Evolutionary conservation across 192 early-diverging fungal species (phyloP), one percentile per base, ranked within the genome.

Genomic region (Allomyces arbusculus): DNA sequence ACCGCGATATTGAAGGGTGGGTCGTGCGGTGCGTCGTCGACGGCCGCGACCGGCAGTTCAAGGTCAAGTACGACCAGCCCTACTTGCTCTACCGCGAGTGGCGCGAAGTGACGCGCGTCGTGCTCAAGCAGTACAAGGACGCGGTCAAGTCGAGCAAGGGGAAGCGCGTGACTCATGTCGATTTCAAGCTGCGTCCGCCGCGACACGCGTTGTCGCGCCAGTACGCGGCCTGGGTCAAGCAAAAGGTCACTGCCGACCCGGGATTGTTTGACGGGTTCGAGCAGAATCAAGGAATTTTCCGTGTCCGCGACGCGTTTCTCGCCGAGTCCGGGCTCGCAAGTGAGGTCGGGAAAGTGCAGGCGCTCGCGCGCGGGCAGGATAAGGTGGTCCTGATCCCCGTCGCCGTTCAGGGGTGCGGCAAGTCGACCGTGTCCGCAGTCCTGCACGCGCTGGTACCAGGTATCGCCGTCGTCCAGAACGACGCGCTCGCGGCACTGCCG

Each of bases 11-110:
- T 23, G 95, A 98, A 72, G 95, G 95, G 16, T 92, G 91, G 70
- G 95, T 98, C 8, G 81, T 98, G 22, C 80, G 95, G 33, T 92
- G 89, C 70, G 43, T 58, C 23, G 62, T 61, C n/a, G 40, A 61
- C 0, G 74, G 78, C 8, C 64, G 72, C 44, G 62, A 66, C 33
- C 85, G 88, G 64, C 84, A 88, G 69, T 95, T 92, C 80, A 98
- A 98, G 78, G 80, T 94, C 76, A 97, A 97, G 70, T 94, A 88
- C 70, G 91, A 98, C 63, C 86, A 90, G 71, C 89, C 91, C 0
- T 98, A 98, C 63, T 71, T 96, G 43, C 86, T 93, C 83, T 98
- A 88, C 76, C 82, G 92, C 24, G 95, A 98, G 64, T 98, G 94
- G 89, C 81, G 95, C n/a, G 93, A 96, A 68, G 69, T 93, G 9